These are phyloP conservation scores for Wickerhamiella alocasiicola DNA, from an alignment of 805 yeast species.

Conservation along the genomic window DNA sequence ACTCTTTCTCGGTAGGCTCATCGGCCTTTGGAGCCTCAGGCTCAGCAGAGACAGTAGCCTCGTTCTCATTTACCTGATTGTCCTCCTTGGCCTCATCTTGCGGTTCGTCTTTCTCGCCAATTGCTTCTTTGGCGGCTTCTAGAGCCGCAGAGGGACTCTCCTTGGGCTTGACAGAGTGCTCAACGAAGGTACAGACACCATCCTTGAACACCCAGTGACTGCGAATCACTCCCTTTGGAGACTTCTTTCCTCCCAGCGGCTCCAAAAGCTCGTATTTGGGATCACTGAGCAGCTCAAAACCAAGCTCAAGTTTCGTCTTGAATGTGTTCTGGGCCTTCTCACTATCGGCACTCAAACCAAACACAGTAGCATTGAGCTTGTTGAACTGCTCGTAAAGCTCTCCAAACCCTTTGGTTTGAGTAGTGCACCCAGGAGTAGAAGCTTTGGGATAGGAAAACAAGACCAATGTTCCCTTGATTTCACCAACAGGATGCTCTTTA, in stretches of 20 bases:
- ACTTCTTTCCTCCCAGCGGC: slow-evolving; percentile 70
- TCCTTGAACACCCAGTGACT: slow-evolving; percentile 86
- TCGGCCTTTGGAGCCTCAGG: background rate
- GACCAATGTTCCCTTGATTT: slow-evolving; percentile 34
- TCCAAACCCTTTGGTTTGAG: slow-evolving; percentile 85
- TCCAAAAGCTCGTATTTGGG: slow-evolving; percentile 58
- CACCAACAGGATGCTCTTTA: slow-evolving; percentile 40
- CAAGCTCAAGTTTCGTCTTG: slow-evolving; percentile 57
- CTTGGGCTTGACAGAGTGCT: slow-evolving; percentile 39
- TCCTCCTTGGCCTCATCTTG: background rate
- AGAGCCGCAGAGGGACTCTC: slow-evolving; percentile 25
- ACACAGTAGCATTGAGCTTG: slow-evolving; percentile 43
- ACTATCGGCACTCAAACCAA: slow-evolving; percentile 77
- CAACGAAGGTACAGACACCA: slow-evolving; percentile 49
- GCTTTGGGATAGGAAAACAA: slow-evolving; percentile 77
- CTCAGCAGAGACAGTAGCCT: background rate
- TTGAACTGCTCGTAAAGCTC: slow-evolving; percentile 44
- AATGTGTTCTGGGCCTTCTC: slow-evolving; percentile 67
- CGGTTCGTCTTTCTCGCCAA: slow-evolving; percentile 2
- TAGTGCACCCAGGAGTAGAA: slow-evolving; percentile 91
- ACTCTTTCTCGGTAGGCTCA: background rate
- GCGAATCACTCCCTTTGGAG: slow-evolving; percentile 63
- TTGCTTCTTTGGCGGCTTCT: slow-evolving; percentile 15
- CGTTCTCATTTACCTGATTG: background rate
- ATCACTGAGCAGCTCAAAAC: slow-evolving; percentile 66